Percentiles rank a stretch among this genome's conserved stretches.
Evolutionary conservation across 495 filamentous ascomycete genomes (phyloP).

Genomic region (Rhizodiscina lignyota): DNA sequence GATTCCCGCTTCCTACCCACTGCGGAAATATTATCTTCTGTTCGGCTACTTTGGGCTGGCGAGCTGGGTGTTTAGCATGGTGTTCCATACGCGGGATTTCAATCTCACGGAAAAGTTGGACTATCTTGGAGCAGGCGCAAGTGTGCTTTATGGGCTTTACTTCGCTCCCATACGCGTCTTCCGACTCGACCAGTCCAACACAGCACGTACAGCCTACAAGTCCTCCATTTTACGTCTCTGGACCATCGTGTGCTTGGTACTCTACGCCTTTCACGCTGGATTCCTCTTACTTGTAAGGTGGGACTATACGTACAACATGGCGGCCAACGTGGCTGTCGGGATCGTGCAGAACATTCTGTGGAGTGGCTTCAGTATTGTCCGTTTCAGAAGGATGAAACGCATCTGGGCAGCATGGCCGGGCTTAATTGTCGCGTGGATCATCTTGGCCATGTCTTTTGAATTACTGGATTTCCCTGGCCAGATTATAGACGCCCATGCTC

Average conservation of each 20-base stretch:
- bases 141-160: constrained; percentile 80
- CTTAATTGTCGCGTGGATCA: constrained; percentile 80
- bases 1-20: constrained; percentile 54
- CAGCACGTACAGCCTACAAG: constrained; percentile 9
- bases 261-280: constrained; percentile 63
- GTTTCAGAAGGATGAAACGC: constrained; percentile 50
- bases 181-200: constrained; percentile 51
- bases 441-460: constrained; percentile 89
- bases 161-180: constrained; percentile 67
- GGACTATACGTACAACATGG: constrained; percentile 98
- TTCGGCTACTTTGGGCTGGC: constrained; percentile 71
- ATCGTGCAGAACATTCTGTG: constrained; percentile 70
- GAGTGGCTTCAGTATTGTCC: constrained; percentile 63
- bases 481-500: constrained; percentile 78
- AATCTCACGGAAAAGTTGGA: constrained; percentile 76
- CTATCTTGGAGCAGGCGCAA: constrained; percentile 88
- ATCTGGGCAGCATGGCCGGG: constrained; percentile 84
- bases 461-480: constrained; percentile 81
- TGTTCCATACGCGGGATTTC: constrained; percentile 89
- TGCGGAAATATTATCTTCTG: constrained; percentile 62
- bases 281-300: constrained; percentile 77
- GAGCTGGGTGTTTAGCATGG: constrained; percentile 72
- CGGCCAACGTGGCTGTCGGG: constrained; percentile 74
- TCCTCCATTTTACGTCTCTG: constrained; percentile 41
- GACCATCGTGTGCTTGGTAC: constrained; percentile 49